These are phyloP conservation scores for Carex sylvatica DNA, from an alignment of 202 grass and related monocot species.

Conservation along the genomic window DNA sequence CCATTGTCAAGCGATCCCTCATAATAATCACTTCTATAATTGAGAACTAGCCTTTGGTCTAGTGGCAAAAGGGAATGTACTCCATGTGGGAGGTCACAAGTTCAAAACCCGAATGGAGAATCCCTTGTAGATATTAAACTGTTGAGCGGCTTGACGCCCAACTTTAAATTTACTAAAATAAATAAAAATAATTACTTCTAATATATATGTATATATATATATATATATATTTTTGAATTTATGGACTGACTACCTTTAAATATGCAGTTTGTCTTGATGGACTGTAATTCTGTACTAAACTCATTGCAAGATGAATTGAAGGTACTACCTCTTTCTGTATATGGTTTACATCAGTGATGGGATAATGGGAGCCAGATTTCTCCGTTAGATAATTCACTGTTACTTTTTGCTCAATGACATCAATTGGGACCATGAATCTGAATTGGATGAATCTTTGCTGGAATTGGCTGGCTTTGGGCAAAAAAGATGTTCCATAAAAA, in stretches of 20 bases:
- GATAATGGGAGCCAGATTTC: not conserved
- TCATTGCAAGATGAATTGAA: conserved; percentile 25
- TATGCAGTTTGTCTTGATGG: conserved; percentile 32
- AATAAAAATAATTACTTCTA: not conserved
- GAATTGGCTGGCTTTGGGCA: not conserved
- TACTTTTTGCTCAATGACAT: not conserved
- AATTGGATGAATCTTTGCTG: not conserved
- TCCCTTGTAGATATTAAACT: too few species aligned
- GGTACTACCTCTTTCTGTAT: conserved; percentile 8
- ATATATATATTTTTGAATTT: not conserved
- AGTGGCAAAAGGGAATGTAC: too few species aligned
- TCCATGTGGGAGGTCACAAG: too few species aligned
- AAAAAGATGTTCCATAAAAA: too few species aligned
- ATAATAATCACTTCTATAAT: too few species aligned
- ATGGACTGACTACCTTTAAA: conserved; percentile 3
- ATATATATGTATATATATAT: too few species aligned
- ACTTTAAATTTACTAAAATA: too few species aligned
- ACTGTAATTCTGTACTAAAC: conserved; percentile 10
- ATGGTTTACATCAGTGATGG: not conserved
- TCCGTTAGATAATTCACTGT: not conserved
- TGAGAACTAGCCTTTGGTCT: too few species aligned
- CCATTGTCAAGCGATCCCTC: too few species aligned
- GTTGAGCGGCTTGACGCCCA: too few species aligned
- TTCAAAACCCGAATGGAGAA: too few species aligned
- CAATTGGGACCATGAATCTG: not conserved